phyloP scores from a whole-genome alignment of 305 asterid species.

The Andrographis paniculata region DNA sequence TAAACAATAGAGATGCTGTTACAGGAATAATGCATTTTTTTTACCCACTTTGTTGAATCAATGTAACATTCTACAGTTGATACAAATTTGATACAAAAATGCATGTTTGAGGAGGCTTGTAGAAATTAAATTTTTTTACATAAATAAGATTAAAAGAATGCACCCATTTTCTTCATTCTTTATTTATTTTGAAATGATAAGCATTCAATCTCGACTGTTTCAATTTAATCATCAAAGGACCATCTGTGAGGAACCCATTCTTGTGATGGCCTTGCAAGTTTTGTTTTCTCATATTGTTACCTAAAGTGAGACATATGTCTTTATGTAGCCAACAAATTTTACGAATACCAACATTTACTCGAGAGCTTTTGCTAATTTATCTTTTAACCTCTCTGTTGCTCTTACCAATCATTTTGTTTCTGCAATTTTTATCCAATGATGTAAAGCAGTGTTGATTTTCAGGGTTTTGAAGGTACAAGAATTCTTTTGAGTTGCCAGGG shows the following conservation, averaged over 20 bases:
- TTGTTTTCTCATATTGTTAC: neutral
- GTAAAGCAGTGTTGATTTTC: slow-evolving; percentile 22
- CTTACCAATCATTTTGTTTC: slow-evolving; percentile 11
- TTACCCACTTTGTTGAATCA: too few relatives aligned
- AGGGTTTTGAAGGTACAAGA: slow-evolving; percentile 70
- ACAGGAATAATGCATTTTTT: too few relatives aligned
- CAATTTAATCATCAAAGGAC: slow-evolving; percentile 4
- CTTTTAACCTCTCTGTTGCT: slow-evolving; percentile 4
- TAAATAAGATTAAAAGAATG: too few relatives aligned
- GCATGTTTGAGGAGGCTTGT: too few relatives aligned
- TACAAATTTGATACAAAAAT: too few relatives aligned
- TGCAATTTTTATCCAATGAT: slow-evolving; percentile 11
- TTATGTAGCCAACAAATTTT: slow-evolving; percentile 6
- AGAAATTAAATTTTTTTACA: too few relatives aligned
- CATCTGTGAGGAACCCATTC: slow-evolving; percentile 2
- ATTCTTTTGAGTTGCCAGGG: slow-evolving; percentile 67
- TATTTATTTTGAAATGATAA: too few relatives aligned
- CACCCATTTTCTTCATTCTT: too few relatives aligned
- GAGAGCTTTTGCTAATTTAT: slow-evolving; percentile 6
- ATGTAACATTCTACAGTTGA: too few relatives aligned
- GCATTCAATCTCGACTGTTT: too few relatives aligned
- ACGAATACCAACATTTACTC: neutral
- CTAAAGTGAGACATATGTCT: slow-evolving; percentile 9
- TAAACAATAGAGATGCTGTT: slow-evolving; percentile 1
- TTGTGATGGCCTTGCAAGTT: slow-evolving; percentile 1